These are phyloP conservation scores for Saraca asoca DNA, from an alignment of 331 rosid genomes.

Conservation along the genomic window DNA sequence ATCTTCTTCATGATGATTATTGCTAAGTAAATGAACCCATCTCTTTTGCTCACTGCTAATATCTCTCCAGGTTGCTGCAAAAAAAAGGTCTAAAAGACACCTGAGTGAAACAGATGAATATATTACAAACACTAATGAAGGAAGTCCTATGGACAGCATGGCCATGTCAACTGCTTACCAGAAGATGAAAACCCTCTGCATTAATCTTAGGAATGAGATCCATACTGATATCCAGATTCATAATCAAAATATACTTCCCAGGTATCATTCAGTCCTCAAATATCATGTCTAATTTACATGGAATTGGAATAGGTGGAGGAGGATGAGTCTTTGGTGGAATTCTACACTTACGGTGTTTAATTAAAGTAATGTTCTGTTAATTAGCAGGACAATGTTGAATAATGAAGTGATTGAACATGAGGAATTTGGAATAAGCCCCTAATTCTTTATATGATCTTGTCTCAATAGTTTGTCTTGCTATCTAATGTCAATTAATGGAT, in stretches of 20 bases:
- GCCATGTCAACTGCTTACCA: conserved; percentile 72
- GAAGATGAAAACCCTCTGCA: conserved; percentile 83
- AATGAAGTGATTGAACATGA: background rate
- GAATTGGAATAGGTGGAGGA: conserved; percentile 9
- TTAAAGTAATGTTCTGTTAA: background rate
- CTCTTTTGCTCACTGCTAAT: conserved; percentile 35
- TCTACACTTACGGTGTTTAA: background rate
- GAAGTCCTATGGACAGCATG: conserved; percentile 60
- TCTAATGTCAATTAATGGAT: conserved; percentile 19
- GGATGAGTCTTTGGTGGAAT: conserved; percentile 1
- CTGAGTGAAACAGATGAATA: conserved; percentile 93
- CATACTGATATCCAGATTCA: conserved; percentile 83
- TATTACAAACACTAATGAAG: conserved; percentile 63
- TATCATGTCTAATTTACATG: conserved; percentile 11
- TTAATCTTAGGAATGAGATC: conserved; percentile 75
- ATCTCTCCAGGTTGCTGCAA: conserved; percentile 76
- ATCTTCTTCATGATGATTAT: conserved; percentile 28
- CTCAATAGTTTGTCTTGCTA: conserved; percentile 32
- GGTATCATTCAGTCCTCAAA: conserved; percentile 51
- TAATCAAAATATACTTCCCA: conserved; percentile 89
- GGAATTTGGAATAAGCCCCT: background rate
- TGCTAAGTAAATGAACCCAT: conserved; percentile 27
- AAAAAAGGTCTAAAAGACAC: conserved; percentile 87
- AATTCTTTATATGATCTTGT: conserved; percentile 6
- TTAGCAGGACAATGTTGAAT: background rate